Evolutionary conservation across 345 rosid genomes (phyloP), one percentile per base, ranked within the genome.

Genomic region (Clausena lansium): DNA sequence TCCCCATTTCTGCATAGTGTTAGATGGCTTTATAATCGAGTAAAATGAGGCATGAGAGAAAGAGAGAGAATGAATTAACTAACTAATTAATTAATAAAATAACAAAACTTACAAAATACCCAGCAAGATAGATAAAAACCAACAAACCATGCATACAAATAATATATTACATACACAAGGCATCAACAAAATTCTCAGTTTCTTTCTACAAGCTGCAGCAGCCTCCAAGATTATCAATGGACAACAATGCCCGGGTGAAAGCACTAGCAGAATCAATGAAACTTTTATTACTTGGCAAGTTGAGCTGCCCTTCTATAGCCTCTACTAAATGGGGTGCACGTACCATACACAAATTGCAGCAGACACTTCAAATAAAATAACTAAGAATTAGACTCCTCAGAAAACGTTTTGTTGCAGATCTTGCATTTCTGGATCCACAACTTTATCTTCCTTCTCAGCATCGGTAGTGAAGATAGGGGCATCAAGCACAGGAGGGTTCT

Each of bases 401-500:
- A 94, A 94, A 80, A 94, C 82, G 79, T 91, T 93, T n/a, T 83
- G 84, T 70, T 91, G 96, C 58, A 94, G 79, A 81, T 91, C 98
- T 59, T 84, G 88, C 9, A 94, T 80, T 76, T 76, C 89, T 79
- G 95, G 92, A 84, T 89, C 91, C 76, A 85, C 76, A 47, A 70
- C 64, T 80, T 81, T 83, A n/a, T 80, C 90, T 81, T 71, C 90
- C 58, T 86, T 87, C 30, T 81, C 92, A 61, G 76, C 83, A 73
- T 87, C 86, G 3, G 75, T 63, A 7, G 81, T 79, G 17, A 84
- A 82, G 76, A 90, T 65, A 17, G 97, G 91, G 60, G 86, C 88
- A 7, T 93, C 97, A 22, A 94, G 97, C 84, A 83, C 87, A 36
- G 98, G 98, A 67, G 97, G 92, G 58, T 82, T 83, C 98, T 94